Evolutionary conservation across 2,329 filamentous ascomycete species (phyloP).

Genomic region (Chaetomium globosum): DNA sequence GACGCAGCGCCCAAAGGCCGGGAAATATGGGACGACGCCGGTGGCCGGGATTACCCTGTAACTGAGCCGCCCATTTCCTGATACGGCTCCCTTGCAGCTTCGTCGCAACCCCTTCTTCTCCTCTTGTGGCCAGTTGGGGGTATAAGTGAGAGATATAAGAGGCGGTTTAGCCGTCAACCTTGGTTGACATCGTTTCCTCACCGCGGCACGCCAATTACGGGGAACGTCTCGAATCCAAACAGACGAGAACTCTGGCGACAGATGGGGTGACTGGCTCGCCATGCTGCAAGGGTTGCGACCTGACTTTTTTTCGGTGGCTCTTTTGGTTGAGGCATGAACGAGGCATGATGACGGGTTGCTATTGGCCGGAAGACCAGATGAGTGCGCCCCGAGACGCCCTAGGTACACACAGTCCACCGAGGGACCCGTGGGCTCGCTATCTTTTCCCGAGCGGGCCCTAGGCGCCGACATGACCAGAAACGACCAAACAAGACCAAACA

Average conservation of each 20-base stretch:
- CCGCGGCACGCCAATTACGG: constrained; percentile 29
- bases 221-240: constrained; percentile 29
- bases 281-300: constrained; percentile 28
- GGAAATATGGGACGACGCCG: constrained; percentile 23
- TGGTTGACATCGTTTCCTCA: constrained; percentile 28
- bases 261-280: constrained; percentile 26
- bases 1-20: constrained; percentile 26
- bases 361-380: constrained; percentile 27
- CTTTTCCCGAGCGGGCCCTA: not conserved
- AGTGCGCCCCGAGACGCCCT: constrained; percentile 23
- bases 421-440: not conserved
- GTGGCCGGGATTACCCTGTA: constrained; percentile 32
- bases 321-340: constrained; percentile 25
- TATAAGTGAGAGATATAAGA: constrained; percentile 33
- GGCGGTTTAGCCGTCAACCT: constrained; percentile 33
- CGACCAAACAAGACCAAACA: constrained; percentile 1
- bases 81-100: constrained; percentile 32
- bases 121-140: constrained; percentile 29
- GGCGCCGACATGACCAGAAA: constrained; percentile 3
- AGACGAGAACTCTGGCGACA: constrained; percentile 24
- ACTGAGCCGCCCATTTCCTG: constrained; percentile 34
- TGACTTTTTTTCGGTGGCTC: constrained; percentile 25
- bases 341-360: constrained; percentile 10
- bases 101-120: constrained; percentile 30
- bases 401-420: constrained; percentile 17